Conservation (phyloP, 345 rosid species). For the Xanthoceras sorbifolium region DNA sequence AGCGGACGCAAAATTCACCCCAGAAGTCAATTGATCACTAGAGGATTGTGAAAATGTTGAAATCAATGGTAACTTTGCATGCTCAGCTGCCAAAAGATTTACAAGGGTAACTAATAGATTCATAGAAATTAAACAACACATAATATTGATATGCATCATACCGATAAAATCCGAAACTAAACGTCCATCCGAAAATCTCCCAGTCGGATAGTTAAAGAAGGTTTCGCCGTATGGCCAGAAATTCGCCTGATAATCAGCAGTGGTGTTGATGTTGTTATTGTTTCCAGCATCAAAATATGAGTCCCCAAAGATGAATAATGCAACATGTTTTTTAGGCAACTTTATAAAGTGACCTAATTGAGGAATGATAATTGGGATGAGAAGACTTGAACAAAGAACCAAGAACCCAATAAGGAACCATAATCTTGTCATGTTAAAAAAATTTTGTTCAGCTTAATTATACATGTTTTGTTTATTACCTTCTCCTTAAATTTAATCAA, state of each 20-base stretch:
- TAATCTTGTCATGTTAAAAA: constrained; percentile 10
- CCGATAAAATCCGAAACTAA: constrained; percentile 51
- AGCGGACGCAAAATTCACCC: constrained; percentile 51
- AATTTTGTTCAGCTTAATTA: neutral
- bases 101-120: neutral
- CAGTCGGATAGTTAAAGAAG: constrained; percentile 43
- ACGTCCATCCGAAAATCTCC: constrained; percentile 46
- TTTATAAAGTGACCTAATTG: neutral
- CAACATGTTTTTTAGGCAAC: constrained; percentile 27
- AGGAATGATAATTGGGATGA: constrained; percentile 15
- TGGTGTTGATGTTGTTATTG: constrained; percentile 43
- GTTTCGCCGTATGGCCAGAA: constrained; percentile 46
- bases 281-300: constrained; percentile 51
- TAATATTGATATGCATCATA: neutral
- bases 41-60: constrained; percentile 48
- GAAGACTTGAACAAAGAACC: constrained; percentile 9
- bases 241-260: constrained; percentile 28
- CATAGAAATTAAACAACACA: neutral
- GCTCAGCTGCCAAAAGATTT: constrained; percentile 34
- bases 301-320: constrained; percentile 49
- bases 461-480: neutral
- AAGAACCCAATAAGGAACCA: constrained; percentile 6
- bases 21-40: constrained; percentile 28
- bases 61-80: constrained; percentile 46
- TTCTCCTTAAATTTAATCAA: neutral